A percentile compares a stretch with the other conserved stretches of the same genome.
phyloP scores from a whole-genome alignment of 352 stramenopile species.

The Thalassiosira livingstoniorum region DNA sequence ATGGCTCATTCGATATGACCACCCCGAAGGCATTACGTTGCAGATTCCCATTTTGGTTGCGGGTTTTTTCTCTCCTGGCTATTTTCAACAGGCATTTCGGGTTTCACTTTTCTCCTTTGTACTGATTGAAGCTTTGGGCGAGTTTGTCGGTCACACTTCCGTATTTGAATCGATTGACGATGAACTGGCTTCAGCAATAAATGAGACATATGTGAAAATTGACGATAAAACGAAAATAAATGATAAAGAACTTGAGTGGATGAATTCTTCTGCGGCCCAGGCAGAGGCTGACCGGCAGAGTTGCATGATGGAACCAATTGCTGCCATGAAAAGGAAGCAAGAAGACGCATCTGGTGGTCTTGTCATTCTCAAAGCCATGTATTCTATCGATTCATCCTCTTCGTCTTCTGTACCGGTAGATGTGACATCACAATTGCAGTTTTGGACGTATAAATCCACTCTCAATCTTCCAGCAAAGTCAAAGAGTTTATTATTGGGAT shows the following conservation, averaged over 20 bases:
- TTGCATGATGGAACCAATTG: constrained; percentile 34
- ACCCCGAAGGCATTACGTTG: constrained; percentile 40
- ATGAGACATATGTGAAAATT: constrained; percentile 18
- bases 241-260: constrained; percentile 35
- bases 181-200: neutral
- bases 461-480: constrained; percentile 42
- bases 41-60: constrained; percentile 52
- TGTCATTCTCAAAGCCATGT: constrained; percentile 60
- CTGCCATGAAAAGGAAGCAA: constrained; percentile 28
- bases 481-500: constrained; percentile 51
- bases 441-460: constrained; percentile 48
- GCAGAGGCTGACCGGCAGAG: constrained; percentile 26
- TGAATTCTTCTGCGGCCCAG: constrained; percentile 40
- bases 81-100: constrained; percentile 35
- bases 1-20: constrained; percentile 52
- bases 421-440: constrained; percentile 54
- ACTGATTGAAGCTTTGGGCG: constrained; percentile 50
- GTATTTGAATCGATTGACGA: neutral
- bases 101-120: constrained; percentile 35
- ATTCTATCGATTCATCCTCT: constrained; percentile 1
- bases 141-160: constrained; percentile 23
- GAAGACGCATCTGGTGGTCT: constrained; percentile 53
- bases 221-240: constrained; percentile 17
- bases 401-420: constrained; percentile 11
- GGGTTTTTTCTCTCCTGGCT: constrained; percentile 31